Base-by-base conservation (phyloP, 139 green algal species). In the Chlorella sp. region DNA sequence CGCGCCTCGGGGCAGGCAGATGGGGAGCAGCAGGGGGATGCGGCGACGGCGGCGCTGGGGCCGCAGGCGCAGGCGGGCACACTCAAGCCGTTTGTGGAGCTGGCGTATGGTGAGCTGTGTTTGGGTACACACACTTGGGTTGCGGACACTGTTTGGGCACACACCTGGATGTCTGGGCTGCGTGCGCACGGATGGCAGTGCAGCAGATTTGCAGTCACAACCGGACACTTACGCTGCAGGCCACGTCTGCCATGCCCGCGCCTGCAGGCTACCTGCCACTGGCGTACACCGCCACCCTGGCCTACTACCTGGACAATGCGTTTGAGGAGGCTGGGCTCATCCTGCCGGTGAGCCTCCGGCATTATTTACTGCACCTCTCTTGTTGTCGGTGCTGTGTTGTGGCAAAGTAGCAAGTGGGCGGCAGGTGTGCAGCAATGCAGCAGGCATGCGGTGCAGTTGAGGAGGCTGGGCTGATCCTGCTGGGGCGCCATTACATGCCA, bases 251-350 rank as follows among this genome's bases (percentile, higher is more conserved):
- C 56, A 6, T 24, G 22, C 13, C 56, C 22, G 22, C 16, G 1
- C 0, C 48, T 74, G 78, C 79, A 84, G 89, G 86, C 43, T 96
- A 96, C 85, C 73, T 96, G 76, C 93, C 93, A 7, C 81, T 96
- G 41, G 87, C 90, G 54, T 96, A 92, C 92, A 88, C 80, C 1
- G 90, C 60, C 83, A 94, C 92, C 0, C 88, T 96, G 58, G 80
- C 89, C 34, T 88, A 93, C 87, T 96, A 94, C 82, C 75, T 94
- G 72, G 46, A 81, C 43, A 73, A 80, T 3, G 70, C 92, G 22
- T 84, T 95, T 32, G 83, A 80, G 40, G 92, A 96, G 73, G 91
- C 86, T 0, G 92, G 92, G 3, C 56, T 73, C 26, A 74, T 86
- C 5, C 65, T 89, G 40, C 80, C 67, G 28, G 85, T 89, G 46